Conservation (phyloP, 371 early-diverging fungal genomes). For the Mortierella sp. region DNA sequence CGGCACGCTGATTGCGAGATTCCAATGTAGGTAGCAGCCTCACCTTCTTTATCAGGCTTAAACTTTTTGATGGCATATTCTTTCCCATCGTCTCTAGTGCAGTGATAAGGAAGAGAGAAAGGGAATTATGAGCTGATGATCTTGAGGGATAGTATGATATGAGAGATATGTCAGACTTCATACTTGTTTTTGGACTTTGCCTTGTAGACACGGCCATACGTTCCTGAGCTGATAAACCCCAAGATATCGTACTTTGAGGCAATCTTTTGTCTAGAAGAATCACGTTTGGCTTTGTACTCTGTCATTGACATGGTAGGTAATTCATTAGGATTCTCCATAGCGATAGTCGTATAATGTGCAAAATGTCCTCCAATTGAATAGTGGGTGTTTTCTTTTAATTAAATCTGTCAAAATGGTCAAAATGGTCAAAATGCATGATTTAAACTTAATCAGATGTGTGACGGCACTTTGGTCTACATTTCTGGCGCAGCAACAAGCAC, state of each 20-base stretch:
- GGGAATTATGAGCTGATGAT: not conserved
- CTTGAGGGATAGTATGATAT: not conserved
- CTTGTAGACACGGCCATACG: constrained; percentile 95
- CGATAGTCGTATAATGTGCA: not conserved
- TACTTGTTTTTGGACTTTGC: constrained; percentile 80
- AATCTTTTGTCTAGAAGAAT: constrained; percentile 73
- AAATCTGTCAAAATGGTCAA: not conserved
- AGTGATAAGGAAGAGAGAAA: not conserved
- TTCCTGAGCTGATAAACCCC: constrained; percentile 94
- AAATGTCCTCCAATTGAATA: not conserved
- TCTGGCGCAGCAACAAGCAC: not conserved
- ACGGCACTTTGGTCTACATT: not conserved
- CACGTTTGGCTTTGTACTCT: constrained; percentile 70
- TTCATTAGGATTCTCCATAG: constrained; percentile 34
- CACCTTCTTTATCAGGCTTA: constrained; percentile 95
- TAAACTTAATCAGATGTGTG: not conserved
- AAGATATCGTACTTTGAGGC: constrained; percentile 85
- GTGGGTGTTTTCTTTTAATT: not conserved
- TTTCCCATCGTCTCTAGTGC: constrained; percentile 64
- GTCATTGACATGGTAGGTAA: constrained; percentile 59
- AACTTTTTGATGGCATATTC: constrained; percentile 95
- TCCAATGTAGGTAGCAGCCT: constrained; percentile 80
- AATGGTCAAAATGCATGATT: not conserved
- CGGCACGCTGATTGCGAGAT: constrained; percentile 96
- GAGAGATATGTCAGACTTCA: constrained; percentile 2